Conservation (phyloP, 208 protist genomes). For the Leishmania tarentolae region DNA sequence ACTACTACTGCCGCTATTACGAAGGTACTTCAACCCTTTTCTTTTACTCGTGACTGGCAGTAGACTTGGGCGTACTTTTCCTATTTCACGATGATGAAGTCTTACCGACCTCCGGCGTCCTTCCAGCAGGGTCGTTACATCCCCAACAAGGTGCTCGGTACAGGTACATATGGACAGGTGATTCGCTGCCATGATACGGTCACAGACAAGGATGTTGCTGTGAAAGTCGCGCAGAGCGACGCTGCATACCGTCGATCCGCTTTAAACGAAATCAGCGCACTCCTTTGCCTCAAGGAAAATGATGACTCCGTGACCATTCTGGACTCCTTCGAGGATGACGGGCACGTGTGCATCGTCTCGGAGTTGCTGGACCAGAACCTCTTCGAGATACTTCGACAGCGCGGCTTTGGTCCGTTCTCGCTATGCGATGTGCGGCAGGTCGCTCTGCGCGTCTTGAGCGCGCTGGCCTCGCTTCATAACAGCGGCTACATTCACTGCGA, state of each 20-base stretch:
- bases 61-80: neutral
- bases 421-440: constrained; percentile 61
- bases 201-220: constrained; percentile 67
- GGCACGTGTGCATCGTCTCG: constrained; percentile 85
- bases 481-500: constrained; percentile 96
- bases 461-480: constrained; percentile 65
- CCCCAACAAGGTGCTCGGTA: constrained; percentile 77
- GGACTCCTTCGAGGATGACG: constrained; percentile 79
- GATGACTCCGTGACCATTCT: constrained; percentile 53
- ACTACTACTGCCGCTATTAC: neutral
- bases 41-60: neutral
- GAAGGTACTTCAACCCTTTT: too few relatives aligned
- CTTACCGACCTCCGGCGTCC: constrained; percentile 43
- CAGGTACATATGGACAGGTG: constrained; percentile 93
- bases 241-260: constrained; percentile 81
- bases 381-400: constrained; percentile 62
- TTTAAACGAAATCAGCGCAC: constrained; percentile 75
- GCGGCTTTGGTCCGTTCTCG: constrained; percentile 57
- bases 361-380: constrained; percentile 80
- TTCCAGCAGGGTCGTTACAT: constrained; percentile 69
- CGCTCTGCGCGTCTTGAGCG: constrained; percentile 47
- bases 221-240: constrained; percentile 87
- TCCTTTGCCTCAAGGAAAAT: constrained; percentile 52
- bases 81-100: constrained; percentile 41
- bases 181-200: constrained; percentile 87